Conservation (phyloP, 495 filamentous ascomycete species). For the Hyphodiscus hymeniophilus region DNA sequence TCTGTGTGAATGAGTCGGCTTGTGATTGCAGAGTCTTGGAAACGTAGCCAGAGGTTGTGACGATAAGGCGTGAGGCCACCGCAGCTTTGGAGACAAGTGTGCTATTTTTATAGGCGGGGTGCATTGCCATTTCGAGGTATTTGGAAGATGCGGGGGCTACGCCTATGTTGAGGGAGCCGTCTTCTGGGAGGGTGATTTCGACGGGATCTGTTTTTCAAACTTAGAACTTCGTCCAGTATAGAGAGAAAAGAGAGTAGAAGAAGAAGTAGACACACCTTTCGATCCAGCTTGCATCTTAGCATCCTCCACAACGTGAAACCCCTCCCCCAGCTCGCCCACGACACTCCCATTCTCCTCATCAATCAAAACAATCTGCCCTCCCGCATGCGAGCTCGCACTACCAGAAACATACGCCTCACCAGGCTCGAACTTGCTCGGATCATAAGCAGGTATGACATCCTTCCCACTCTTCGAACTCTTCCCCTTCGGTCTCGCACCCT, state of each 20-base stretch:
- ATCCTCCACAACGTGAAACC: conserved; percentile 71
- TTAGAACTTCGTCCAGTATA: no score
- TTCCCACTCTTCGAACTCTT: conserved; percentile 28
- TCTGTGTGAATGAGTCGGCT: conserved; percentile 74
- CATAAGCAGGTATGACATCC: conserved; percentile 53
- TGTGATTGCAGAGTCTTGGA: conserved; percentile 65
- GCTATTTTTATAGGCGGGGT: conserved; percentile 83
- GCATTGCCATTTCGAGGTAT: conserved; percentile 69
- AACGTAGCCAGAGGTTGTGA: conserved; percentile 73
- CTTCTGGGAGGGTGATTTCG: conserved; percentile 73
- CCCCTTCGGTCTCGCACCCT: conserved; percentile 19
- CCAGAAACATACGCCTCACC: conserved; percentile 66
- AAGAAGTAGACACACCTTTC: conserved; percentile 55
- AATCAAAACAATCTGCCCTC: conserved; percentile 81
- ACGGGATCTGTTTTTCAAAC: no score
- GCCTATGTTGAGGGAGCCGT: conserved; percentile 60
- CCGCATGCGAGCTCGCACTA: conserved; percentile 37
- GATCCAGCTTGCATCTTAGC: conserved; percentile 67
- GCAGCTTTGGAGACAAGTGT: conserved; percentile 84
- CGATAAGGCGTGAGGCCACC: conserved; percentile 84
- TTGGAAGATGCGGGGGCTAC: conserved; percentile 72
- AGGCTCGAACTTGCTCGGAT: conserved; percentile 69
- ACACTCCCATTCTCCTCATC: conserved; percentile 95
- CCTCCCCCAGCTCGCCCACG: conserved; percentile 81
- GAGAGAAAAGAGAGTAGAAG: not conserved